Evolutionary conservation across 352 stramenopile genomes (phyloP).

Genomic region (Plasmopara viticola): DNA sequence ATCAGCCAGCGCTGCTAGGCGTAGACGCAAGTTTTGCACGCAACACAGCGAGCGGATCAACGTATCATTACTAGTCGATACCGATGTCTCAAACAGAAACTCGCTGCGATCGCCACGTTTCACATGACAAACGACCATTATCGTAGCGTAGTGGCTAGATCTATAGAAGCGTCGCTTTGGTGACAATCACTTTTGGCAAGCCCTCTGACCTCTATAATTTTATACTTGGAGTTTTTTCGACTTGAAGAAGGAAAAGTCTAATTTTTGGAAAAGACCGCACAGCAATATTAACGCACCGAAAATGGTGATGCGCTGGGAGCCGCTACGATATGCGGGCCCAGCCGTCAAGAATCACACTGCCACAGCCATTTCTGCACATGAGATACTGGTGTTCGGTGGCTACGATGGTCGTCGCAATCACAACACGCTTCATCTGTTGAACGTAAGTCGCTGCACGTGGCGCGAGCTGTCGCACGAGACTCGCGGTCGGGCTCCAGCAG

Average conservation of each 20-base stretch:
- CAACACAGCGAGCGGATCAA: conserved; percentile 80
- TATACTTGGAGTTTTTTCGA: too few species aligned
- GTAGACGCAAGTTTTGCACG: conserved; percentile 79
- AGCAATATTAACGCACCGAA: background rate
- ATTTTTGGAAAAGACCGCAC: background rate
- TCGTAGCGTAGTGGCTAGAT: background rate
- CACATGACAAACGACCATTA: conserved; percentile 88
- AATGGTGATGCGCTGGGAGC: conserved; percentile 69
- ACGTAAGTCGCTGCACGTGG: conserved; percentile 77
- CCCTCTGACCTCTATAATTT: too few species aligned
- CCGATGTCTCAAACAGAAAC: conserved; percentile 88
- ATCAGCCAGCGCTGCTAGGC: conserved; percentile 62
- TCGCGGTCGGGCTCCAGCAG: conserved; percentile 54
- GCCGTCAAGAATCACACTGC: conserved; percentile 87
- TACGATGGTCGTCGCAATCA: conserved; percentile 95
- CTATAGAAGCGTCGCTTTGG: conserved; percentile 6
- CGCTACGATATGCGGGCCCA: conserved; percentile 34
- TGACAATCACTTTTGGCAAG: background rate
- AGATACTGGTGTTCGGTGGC: conserved; percentile 88
- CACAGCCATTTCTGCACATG: conserved; percentile 43
- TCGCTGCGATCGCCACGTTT: conserved; percentile 85
- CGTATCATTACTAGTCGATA: conserved; percentile 67
- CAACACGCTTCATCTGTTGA: conserved; percentile 86
- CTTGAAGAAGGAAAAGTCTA: background rate
- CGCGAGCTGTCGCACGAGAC: conserved; percentile 40